phyloP scores from a whole-genome alignment of 1,284 basidiomycete species.

The Wallemia ichthyophaga region DNA sequence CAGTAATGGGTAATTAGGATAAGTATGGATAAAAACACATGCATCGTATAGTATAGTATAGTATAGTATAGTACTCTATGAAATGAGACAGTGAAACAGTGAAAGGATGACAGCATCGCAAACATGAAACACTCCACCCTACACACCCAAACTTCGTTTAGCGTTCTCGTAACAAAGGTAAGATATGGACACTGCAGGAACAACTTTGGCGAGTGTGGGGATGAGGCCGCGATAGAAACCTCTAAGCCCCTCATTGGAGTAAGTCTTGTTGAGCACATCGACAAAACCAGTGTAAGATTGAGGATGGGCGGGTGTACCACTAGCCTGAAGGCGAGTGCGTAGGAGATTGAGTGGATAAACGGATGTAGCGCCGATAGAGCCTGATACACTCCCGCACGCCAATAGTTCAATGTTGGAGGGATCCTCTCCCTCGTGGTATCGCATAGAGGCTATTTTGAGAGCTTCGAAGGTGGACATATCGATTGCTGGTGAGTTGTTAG shows the following conservation, averaged over 20 bases:
- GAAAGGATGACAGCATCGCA: too few species aligned
- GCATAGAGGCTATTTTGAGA: constrained; percentile 49
- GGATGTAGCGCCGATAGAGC: constrained; percentile 64
- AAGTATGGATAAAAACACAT: too few species aligned
- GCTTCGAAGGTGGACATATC: constrained; percentile 89
- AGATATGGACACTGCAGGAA: constrained; percentile 76
- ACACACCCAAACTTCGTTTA: neutral
- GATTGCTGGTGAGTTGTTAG: constrained; percentile 43
- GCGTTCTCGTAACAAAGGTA: constrained; percentile 25
- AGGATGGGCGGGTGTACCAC: constrained; percentile 72
- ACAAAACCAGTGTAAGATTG: constrained; percentile 56
- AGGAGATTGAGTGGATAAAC: constrained; percentile 83
- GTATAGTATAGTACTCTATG: neutral
- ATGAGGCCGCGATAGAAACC: constrained; percentile 84
- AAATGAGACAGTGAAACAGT: too few species aligned
- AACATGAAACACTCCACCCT: neutral
- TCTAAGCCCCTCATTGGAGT: constrained; percentile 57
- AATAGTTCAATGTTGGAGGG: constrained; percentile 51
- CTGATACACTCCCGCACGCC: constrained; percentile 62
- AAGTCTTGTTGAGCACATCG: constrained; percentile 61
- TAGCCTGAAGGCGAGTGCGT: constrained; percentile 78
- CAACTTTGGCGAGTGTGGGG: constrained; percentile 75
- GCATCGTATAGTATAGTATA: too few species aligned
- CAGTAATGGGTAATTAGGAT: neutral
- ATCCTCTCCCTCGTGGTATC: constrained; percentile 49